These are phyloP conservation scores for Tremella mesenterica DNA, from an alignment of 768 basidiomycete species.

Conservation along the genomic window DNA sequence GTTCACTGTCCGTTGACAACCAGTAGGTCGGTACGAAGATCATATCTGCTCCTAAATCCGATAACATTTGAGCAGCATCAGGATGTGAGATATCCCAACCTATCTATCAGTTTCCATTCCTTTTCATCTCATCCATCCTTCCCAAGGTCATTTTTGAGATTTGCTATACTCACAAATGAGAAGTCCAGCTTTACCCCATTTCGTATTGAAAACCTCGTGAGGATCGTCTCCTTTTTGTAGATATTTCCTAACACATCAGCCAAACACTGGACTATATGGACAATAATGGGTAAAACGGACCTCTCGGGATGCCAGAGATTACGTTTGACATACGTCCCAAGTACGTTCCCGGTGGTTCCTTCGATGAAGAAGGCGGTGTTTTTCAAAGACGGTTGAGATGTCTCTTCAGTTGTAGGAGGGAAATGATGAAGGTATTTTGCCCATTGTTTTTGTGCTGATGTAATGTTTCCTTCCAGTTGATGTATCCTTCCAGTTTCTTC, in stretches of 20 bases:
- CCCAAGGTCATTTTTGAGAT: background rate
- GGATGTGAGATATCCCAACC: constrained; percentile 41
- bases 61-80: constrained; percentile 23
- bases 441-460: constrained; percentile 16
- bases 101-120: constrained; percentile 4
- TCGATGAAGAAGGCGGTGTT: constrained; percentile 39
- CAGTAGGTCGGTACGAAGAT: constrained; percentile 39
- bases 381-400: constrained; percentile 9
- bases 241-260: constrained; percentile 24
- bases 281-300: constrained; percentile 11
- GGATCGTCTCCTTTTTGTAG: constrained; percentile 26
- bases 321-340: constrained; percentile 31
- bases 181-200: constrained; percentile 32
- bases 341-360: constrained; percentile 16
- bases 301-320: constrained; percentile 41
- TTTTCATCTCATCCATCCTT: background rate
- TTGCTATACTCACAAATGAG: constrained; percentile 26
- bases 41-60: constrained; percentile 34
- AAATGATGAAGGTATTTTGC: constrained; percentile 14
- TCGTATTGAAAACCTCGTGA: constrained; percentile 29
- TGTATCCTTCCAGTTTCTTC: too few relatives aligned
- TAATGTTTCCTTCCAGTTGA: constrained; percentile 3
- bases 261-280: background rate
- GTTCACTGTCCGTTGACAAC: constrained; percentile 36
- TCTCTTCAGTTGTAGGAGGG: constrained; percentile 9